Percentiles rank a stretch among this genome's conserved stretches.
Conservation (phyloP, 805 yeast genomes). For the Blastobotrys peoriensis region DNA sequence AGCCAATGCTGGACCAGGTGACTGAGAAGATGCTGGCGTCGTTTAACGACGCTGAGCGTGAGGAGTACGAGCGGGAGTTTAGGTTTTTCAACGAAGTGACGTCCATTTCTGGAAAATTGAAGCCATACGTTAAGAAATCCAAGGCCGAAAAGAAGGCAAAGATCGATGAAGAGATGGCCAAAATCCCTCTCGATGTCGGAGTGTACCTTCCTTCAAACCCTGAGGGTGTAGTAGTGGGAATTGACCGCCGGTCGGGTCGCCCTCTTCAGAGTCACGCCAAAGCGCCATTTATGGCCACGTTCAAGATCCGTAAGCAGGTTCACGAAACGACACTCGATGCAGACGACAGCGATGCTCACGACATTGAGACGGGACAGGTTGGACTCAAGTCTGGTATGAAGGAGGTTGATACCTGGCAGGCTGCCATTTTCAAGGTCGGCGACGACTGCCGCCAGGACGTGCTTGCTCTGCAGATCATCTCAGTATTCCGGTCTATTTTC, state of each 20-base stretch:
- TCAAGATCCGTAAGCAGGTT: constrained; percentile 65
- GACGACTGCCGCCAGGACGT: constrained; percentile 99
- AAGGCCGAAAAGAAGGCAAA: constrained; percentile 95
- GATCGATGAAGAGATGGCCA: constrained; percentile 92
- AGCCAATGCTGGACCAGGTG: constrained; percentile 75
- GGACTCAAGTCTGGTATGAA: constrained; percentile 1
- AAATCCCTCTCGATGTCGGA: constrained; percentile 64
- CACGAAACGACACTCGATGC: constrained; percentile 26
- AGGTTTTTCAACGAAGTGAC: constrained; percentile 88
- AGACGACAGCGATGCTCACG: constrained; percentile 17
- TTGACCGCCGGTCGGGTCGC: constrained; percentile 83
- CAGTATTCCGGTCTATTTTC: constrained; percentile 90
- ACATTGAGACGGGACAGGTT: constrained; percentile 9
- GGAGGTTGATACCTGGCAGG: constrained; percentile 70
- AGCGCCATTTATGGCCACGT: constrained; percentile 97
- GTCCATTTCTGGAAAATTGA: constrained; percentile 86
- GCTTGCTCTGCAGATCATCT: constrained; percentile 82
- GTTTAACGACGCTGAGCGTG: constrained; percentile 55
- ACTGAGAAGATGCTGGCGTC: constrained; percentile 55
- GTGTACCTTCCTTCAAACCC: constrained; percentile 96
- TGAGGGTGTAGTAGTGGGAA: constrained; percentile 88
- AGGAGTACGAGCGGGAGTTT: constrained; percentile 77
- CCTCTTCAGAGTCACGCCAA: constrained; percentile 98
- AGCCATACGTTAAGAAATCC: constrained; percentile 87
- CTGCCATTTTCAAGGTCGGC: constrained; percentile 98